Base-by-base conservation (phyloP, 2,329 filamentous ascomycete species). In the Cordyceps fumosorosea region DNA sequence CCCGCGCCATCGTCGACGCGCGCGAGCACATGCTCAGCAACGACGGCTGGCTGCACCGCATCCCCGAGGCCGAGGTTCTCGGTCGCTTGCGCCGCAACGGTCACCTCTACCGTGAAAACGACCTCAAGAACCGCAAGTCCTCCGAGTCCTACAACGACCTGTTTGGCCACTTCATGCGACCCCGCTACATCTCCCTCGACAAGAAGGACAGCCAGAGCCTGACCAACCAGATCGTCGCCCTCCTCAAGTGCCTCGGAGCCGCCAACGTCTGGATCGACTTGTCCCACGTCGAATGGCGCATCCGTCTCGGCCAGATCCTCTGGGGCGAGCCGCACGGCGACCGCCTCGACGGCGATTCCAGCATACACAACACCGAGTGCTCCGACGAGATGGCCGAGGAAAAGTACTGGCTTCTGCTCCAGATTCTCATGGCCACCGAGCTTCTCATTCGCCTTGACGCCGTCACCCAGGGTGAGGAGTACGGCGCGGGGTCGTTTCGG, bases 231-330 rank as follows among this genome's bases (percentile, higher is more conserved):
- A 90, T 91, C 62, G 80, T 87, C 66, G 83, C 85, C 4, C 75
- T 91, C 20, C 80, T 91, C 52, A 85, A 85, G 69, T 82, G 88
- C 11, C 78, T 91, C 51, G 83, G 82, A 0, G 76, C 84, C 8
- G 80, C 85, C 60, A 87, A 88, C 62, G 82, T 89, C 52, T 91
- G 89, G 89, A 81, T 89, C 57, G 88, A 91, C 72, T 89, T 91
- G 66, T 88, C 87, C 22, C 80, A 86, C 37, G 85, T 91, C 7
- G 88, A 91, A 70, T 91, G 88, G 88, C 82, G 89, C 44, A 88
- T 91, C 63, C 80, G 87, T 14, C 77, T 91, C 1, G 89, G 89
- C 7, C 88, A 90, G 72, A 80, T 91, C 48, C 74, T 91, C 2
- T 91, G 88, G 88, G 86, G 82, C 18, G 75, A 78, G 18, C 74